Base-by-base conservation (phyloP, 1,284 basidiomycete genomes). In the Irpex sp. region DNA sequence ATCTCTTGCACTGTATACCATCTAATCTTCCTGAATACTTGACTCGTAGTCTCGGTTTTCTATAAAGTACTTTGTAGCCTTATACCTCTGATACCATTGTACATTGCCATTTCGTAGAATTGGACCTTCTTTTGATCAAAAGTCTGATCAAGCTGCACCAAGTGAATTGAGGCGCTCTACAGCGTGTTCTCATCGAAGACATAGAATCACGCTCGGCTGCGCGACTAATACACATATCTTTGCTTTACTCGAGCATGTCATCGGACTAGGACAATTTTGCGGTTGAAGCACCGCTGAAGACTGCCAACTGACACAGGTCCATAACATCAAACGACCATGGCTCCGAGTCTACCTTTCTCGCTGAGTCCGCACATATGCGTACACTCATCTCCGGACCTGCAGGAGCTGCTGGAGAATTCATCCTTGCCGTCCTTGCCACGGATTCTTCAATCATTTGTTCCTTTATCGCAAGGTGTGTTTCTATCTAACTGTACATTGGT, bases 391-490 rank as follows among this genome's bases (percentile, higher is more conserved):
- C 80, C 82, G 51, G 91, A 93, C 75, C 82, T 93, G 35, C 75
- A 77, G 57, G 80, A 84, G 31, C 78, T 92, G 46, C 75, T 93
- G 54, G 73, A 78, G 46, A 71, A 79, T 2, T 80, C 85, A 6
- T 82, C 83, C 0, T 75, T 93, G 11, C 91, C 91, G 1, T 79
- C 86, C 31, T 74, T 93, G 15, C 83, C 85, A 33, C 80, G 88
- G 67, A 82, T 93, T 57, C 79, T 93, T 19, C 90, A 93, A 71
- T 90, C 90, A 6, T 93, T 93, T 70, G 90, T 90, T 1, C 91
- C 92, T n/a, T 77, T 93, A 59, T 86, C 89, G 2, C 86, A 91
- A 81, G 89, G 91, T 90, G 74, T 60, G 74, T 68, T 56, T 8
- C 53, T 43, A 37, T 56, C 54, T 43, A 55, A 31, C 1, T 35